Conservation (phyloP, 2,329 filamentous ascomycete genomes). For the Colletotrichum higginsianum region DNA sequence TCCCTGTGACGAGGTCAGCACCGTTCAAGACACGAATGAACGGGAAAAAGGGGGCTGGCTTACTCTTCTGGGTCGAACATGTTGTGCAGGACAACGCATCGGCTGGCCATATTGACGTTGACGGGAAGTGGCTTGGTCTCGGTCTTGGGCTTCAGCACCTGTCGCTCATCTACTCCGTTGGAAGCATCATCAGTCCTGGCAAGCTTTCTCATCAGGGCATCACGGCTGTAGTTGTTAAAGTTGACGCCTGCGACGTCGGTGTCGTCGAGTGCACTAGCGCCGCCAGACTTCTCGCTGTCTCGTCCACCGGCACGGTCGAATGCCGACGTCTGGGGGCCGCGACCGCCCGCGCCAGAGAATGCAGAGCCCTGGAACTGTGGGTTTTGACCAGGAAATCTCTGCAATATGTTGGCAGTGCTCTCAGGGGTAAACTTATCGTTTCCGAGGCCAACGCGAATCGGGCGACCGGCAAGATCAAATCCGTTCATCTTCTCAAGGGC, state of each 20-base stretch:
- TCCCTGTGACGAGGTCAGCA: slow-evolving; percentile 72
- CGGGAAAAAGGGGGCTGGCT: slow-evolving; percentile 55
- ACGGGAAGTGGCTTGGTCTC: slow-evolving; percentile 84
- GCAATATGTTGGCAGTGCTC: slow-evolving; percentile 91
- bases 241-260: slow-evolving; percentile 98
- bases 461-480: slow-evolving; percentile 96
- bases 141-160: slow-evolving; percentile 83
- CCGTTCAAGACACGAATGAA: not conserved
- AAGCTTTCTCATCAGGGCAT: slow-evolving; percentile 98
- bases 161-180: slow-evolving; percentile 77
- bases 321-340: slow-evolving; percentile 85
- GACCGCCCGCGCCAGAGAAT: slow-evolving; percentile 91
- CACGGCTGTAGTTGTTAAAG: slow-evolving; percentile 99
- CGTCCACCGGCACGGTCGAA: slow-evolving; percentile 93
- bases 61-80: slow-evolving; percentile 96
- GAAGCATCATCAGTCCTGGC: slow-evolving; percentile 90
- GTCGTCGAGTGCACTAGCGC: slow-evolving; percentile 95
- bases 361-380: slow-evolving; percentile 88
- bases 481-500: slow-evolving; percentile 99
- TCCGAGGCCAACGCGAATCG: slow-evolving; percentile 97
- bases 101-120: slow-evolving; percentile 91
- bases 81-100: slow-evolving; percentile 94
- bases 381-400: slow-evolving; percentile 89
- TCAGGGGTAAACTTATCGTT: slow-evolving; percentile 99
- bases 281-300: slow-evolving; percentile 90